Percentiles rank a stretch among this genome's conserved stretches.
Evolutionary conservation across 768 basidiomycete genomes (phyloP).

Genomic region (Auriscalpium microsporum): DNA sequence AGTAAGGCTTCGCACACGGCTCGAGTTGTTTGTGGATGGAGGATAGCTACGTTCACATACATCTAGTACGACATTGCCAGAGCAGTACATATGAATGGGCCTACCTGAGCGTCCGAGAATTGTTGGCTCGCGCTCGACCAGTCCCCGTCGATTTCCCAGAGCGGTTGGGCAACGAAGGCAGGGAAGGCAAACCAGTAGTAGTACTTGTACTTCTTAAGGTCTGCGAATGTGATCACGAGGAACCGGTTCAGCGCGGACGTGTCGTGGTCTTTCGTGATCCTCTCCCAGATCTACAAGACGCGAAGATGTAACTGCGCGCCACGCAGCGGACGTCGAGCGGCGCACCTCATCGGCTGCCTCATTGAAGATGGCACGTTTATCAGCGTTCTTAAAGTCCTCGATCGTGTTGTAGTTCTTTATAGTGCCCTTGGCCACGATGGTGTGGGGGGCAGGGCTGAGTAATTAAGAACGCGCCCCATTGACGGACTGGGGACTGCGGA

Average conservation of each 20-base stretch:
- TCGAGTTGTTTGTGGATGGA: slow-evolving; percentile 45
- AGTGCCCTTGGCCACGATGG: slow-evolving; percentile 49
- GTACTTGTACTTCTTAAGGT: slow-evolving; percentile 97
- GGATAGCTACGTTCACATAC: slow-evolving; percentile 32
- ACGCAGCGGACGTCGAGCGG: not conserved
- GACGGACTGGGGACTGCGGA: slow-evolving; percentile 3
- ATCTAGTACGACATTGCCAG: not conserved
- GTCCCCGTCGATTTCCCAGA: slow-evolving; percentile 75
- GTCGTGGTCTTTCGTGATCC: slow-evolving; percentile 43
- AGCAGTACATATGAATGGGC: slow-evolving; percentile 7
- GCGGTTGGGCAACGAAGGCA: slow-evolving; percentile 80
- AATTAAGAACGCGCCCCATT: not conserved
- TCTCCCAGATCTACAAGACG: slow-evolving; percentile 56
- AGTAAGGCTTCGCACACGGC: slow-evolving; percentile 41
- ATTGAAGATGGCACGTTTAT: slow-evolving; percentile 85
- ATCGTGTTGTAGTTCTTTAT: slow-evolving; percentile 97
- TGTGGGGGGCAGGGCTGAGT: slow-evolving; percentile 37
- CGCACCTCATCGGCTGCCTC: slow-evolving; percentile 56
- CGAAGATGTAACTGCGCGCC: not conserved
- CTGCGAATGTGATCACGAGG: slow-evolving; percentile 87
- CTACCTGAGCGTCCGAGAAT: slow-evolving; percentile 36
- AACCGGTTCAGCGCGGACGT: slow-evolving; percentile 62
- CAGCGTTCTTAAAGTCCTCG: slow-evolving; percentile 86
- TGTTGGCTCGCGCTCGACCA: slow-evolving; percentile 44
- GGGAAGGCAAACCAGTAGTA: slow-evolving; percentile 99